phyloP scores from a whole-genome alignment of 2,329 filamentous ascomycete species.

The Alternaria sp. region DNA sequence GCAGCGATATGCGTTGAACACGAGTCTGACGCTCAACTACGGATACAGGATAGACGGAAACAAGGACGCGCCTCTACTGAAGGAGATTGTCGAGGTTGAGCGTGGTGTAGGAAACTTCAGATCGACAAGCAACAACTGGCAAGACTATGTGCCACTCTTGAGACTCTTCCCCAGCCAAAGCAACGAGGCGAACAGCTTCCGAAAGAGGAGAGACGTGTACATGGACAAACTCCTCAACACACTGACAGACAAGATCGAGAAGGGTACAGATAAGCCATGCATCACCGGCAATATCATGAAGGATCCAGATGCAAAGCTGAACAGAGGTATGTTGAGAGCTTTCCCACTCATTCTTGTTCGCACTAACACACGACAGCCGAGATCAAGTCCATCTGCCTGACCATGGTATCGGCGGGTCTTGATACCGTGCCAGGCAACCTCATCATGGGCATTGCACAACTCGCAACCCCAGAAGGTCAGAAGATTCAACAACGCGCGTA shows the following conservation, averaged over 20 bases:
- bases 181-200: constrained; percentile 68
- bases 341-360: not conserved
- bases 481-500: constrained; percentile 73
- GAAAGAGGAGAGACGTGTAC: constrained; percentile 71
- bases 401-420: constrained; percentile 81
- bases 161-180: constrained; percentile 69
- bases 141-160: constrained; percentile 81
- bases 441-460: constrained; percentile 79
- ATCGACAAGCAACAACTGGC: constrained; percentile 82
- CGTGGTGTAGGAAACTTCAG: constrained; percentile 77
- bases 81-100: constrained; percentile 78
- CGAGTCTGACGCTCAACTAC: constrained; percentile 79
- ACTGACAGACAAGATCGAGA: constrained; percentile 66
- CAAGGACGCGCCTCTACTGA: constrained; percentile 69
- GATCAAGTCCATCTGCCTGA: constrained; percentile 80
- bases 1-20: constrained; percentile 78
- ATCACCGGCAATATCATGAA: constrained; percentile 75
- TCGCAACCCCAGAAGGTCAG: constrained; percentile 72
- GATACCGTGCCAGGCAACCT: constrained; percentile 83
- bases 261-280: constrained; percentile 71
- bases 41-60: constrained; percentile 76
- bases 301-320: constrained; percentile 71
- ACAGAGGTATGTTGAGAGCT: constrained; percentile 58
- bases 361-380: constrained; percentile 61
- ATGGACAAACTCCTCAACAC: constrained; percentile 65